Evolutionary conservation across 2,329 filamentous ascomycete species (phyloP), one percentile per base, ranked within the genome.

Genomic region (Pezicula carpinea): DNA sequence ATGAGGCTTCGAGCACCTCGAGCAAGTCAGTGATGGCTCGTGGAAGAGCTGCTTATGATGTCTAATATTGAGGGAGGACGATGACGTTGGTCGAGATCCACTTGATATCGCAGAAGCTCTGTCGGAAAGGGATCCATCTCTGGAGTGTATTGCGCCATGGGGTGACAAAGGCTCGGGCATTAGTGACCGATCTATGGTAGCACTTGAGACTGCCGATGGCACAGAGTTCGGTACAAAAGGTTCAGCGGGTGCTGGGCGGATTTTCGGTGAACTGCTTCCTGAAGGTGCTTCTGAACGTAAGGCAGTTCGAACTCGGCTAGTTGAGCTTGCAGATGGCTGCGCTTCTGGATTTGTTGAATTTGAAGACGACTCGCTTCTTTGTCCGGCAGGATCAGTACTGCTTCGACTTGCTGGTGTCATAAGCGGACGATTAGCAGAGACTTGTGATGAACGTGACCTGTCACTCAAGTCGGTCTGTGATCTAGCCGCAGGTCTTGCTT

Each of bases 11-110:
- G 73, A 69, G 63, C 92, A 97, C 8, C 79, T 73, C 32, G 82
- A 77, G 63, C 92, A 96, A 7, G 73, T 74, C 43, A 95, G 79
- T 1, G 80, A 81, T 1, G 90, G 89, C 59, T 95, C 89, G 1
- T 71, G 65, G 53, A 79, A 88, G 2, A 80, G 67, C 57, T 79
- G 69, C 17, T 55, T 43, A 3, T 52, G 55, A 36, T 60, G 50
- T 34, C 56, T 53, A 34, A 63, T 62, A 14, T 61, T 59, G 45
- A 49, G 32, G 26, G 58, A 61, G 18, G 57, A 53, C 3, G 63
- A 63, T 15, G 63, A 64, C 8, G 53, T 57, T 44, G 60, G 59
- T 22, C 61, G 53, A 14, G 55, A 54, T 21, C 55, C 60, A 50
- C 59, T 64, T 41, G 54, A 54, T 29, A 64, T 36, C 15, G 58